Evolutionary conservation across 352 stramenopile genomes (phyloP), one percentile per base, ranked within the genome.

Genomic region (Globisporangium yorkense): DNA sequence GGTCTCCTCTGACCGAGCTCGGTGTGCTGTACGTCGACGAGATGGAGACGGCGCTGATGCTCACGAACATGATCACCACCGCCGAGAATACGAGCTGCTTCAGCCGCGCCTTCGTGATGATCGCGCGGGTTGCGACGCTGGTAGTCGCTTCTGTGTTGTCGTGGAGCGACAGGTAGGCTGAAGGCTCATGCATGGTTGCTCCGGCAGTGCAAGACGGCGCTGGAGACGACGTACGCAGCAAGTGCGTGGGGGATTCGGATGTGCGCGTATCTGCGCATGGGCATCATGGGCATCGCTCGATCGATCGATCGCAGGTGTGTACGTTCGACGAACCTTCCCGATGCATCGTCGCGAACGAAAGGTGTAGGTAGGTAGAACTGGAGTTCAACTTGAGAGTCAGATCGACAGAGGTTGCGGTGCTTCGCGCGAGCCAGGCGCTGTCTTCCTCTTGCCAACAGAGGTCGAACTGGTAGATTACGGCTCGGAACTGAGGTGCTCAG

Each of bases 81-180:
- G 31, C 31, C 5, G 57, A 57, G 43, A 58, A 63, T 35, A 58
- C 44, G 50, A 63, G 33, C 51, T 58, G 50, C 41, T 58, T 63
- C 18, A 58, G 27, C 0, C 35, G 57, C 20, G 29, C 8, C n/a
- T 63, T 63, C 5, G 57, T 45, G 43, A 63, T 53, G 45, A 63
- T 43, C 9, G 43, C 31, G 57, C 57, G 51, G 10, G 57, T 24
- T 3, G 50, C 1, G 31, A 62, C n/a, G 18, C 21, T 54, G 3
- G 27, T 24, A 9, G 37, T 43, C 5, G 37, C 12, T 12, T 16
- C 37, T 2, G 37, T 5, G 37, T 2, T 27, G 43, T 63, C 57
- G 1, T 58, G 16, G 51, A 63, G 50, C 40, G 57, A 51, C 43
- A 58, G 57, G 43, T 63, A 63, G 40, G 41, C 41, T 39, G 57